These are phyloP conservation scores for Paecilomyces sp. DNA, from an alignment of 2,329 filamentous ascomycete species.

Conservation along the genomic window DNA sequence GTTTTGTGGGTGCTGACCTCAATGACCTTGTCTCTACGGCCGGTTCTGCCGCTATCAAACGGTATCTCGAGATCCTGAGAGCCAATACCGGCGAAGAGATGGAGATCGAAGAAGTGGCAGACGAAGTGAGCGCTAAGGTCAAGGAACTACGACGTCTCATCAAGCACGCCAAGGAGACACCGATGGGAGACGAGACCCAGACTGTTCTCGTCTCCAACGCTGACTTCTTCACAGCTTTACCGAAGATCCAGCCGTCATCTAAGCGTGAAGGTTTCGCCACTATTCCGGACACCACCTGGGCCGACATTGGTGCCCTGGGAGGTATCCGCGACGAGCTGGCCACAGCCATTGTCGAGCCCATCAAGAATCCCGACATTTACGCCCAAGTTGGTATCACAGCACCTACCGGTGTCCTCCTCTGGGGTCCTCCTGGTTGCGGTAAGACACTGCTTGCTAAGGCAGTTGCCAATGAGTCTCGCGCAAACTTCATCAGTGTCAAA, in stretches of 20 bases:
- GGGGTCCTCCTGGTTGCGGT: slow-evolving; percentile 93
- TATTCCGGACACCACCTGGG: slow-evolving; percentile 88
- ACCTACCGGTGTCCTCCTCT: slow-evolving; percentile 83
- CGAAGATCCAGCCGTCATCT: slow-evolving; percentile 69
- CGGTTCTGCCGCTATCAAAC: slow-evolving; percentile 56
- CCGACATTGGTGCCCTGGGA: slow-evolving; percentile 78
- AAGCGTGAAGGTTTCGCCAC: slow-evolving; percentile 93
- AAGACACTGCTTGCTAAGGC: slow-evolving; percentile 96
- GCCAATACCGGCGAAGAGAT: slow-evolving; percentile 40
- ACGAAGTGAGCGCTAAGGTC: slow-evolving; percentile 31
- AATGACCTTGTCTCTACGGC: slow-evolving; percentile 63
- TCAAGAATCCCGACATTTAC: slow-evolving; percentile 73
- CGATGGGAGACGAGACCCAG: slow-evolving; percentile 48
- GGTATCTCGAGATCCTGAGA: slow-evolving; percentile 49
- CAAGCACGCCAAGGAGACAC: slow-evolving; percentile 45
- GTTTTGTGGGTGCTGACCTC: slow-evolving; percentile 88
- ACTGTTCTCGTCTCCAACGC: slow-evolving; percentile 53
- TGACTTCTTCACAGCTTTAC: slow-evolving; percentile 68
- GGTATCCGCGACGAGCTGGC: slow-evolving; percentile 74
- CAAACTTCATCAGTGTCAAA: slow-evolving; percentile 97
- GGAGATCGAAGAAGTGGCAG: slow-evolving; percentile 42
- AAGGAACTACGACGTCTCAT: slow-evolving; percentile 47
- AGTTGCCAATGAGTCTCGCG: slow-evolving; percentile 88
- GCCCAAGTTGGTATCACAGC: slow-evolving; percentile 68
- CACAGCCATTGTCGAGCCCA: slow-evolving; percentile 82